phyloP scores from a whole-genome alignment of 176 grass and related monocot genomes.

The Secale cereale region DNA sequence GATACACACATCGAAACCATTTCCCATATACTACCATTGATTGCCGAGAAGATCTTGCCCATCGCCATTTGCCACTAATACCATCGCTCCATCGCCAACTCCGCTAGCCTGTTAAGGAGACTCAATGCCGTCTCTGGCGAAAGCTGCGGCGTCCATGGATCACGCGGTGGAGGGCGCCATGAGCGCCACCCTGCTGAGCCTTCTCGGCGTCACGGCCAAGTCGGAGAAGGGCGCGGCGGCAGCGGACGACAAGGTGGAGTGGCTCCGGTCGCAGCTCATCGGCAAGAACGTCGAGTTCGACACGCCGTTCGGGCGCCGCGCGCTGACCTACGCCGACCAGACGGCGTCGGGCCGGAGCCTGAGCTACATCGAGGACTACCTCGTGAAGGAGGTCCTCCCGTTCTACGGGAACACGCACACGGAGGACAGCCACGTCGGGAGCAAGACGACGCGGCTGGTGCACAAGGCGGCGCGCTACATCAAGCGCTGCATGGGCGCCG shows the following conservation, averaged over 20 bases:
- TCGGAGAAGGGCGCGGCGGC: not conserved
- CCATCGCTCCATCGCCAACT: not conserved
- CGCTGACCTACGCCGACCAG: slow-evolving; percentile 72
- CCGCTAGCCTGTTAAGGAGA: not conserved
- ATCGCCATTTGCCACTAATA: not conserved
- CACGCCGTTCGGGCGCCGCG: slow-evolving; percentile 64
- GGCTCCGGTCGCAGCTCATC: slow-evolving; percentile 70
- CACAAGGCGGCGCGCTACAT: slow-evolving; percentile 57
- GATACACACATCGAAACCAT: not conserved
- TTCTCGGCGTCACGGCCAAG: slow-evolving; percentile 6
- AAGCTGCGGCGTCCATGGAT: not conserved
- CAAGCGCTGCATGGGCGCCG: slow-evolving; percentile 67
- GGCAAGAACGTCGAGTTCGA: slow-evolving; percentile 52
- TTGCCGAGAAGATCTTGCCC: not conserved
- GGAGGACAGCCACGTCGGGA: slow-evolving; percentile 73
- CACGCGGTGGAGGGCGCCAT: slow-evolving; percentile 3
- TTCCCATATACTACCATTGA: not conserved
- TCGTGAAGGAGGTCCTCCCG: slow-evolving; percentile 69
- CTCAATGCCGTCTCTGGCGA: slow-evolving; percentile 22
- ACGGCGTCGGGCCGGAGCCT: slow-evolving; percentile 71
- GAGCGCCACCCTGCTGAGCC: slow-evolving; percentile 19
- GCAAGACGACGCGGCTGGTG: slow-evolving; percentile 64
- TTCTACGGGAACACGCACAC: slow-evolving; percentile 89
- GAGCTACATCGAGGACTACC: slow-evolving; percentile 68
- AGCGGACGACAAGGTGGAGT: slow-evolving; percentile 43